Evolutionary conservation across 2,329 filamentous ascomycete species (phyloP), one percentile per base, ranked within the genome.

Genomic region (Aschersonia sp.): DNA sequence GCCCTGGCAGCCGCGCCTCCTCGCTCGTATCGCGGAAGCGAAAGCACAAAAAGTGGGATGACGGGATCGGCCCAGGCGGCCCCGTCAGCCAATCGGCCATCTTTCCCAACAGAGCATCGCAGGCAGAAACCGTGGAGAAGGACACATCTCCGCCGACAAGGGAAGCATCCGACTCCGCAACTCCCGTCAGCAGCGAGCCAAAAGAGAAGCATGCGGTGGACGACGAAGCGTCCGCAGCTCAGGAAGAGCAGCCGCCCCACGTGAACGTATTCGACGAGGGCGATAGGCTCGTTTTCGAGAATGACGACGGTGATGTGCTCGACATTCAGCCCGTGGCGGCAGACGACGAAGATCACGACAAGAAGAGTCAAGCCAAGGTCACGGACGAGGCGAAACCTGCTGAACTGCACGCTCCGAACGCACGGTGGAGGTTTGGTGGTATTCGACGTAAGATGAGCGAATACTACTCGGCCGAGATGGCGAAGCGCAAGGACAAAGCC

Each of bases 21-120:
- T 81, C 78, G 51, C 67, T 68, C 60, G 76, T 68, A 52, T 73
- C 74, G n/a, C 73, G 76, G 48, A 77, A 80, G 51, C 76, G 79
- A 45, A 81, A 76, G 57, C 72, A 72, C 59, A 85, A 74, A 68
- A 81, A 73, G 61, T 82, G 78, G 71, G 83, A 87, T 52, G 76
- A 78, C 51, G 81, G 76, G n/a, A 75, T 78, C 55, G 85, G 81
- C 2, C 83, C 85, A 4, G 92, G 92, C 51, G 92, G 92, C 0
- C 92, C 88, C 4, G 83, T 97, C 55, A 85, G 78, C 51, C 81
- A 94, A 58, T 95, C 90, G 37, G 92, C 92, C 30, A 96, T 97
- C 56, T 81, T 78, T 54, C 92, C 92, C 2, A 68, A 70, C 49
- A 69, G 71, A 10, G 67, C 65, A 46, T 50, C 55, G 22, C 49